Conservation (phyloP, 441 rosid species). For the Isatis lusitanica region DNA sequence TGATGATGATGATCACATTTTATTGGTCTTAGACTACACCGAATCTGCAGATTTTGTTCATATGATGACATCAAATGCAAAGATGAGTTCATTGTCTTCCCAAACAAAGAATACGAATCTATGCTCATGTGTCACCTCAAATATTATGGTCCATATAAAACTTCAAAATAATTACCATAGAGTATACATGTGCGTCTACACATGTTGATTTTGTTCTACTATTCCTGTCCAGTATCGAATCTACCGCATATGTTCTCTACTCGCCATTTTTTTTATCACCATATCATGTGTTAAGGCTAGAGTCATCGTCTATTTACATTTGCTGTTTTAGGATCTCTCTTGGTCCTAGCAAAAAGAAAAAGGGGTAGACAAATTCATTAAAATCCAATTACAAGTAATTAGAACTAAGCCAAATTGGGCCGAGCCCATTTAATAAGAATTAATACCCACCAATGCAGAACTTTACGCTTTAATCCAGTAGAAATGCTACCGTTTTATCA, state of each 20-base stretch:
- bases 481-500: background rate
- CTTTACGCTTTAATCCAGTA: background rate
- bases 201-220: background rate
- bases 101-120: constrained; percentile 32
- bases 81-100: constrained; percentile 40
- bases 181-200: background rate
- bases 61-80: constrained; percentile 39
- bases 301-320: constrained; percentile 30
- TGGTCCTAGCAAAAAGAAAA: background rate
- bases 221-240: constrained; percentile 12
- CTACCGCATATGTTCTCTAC: constrained; percentile 22
- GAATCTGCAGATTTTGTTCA: constrained; percentile 31
- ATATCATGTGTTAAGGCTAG: constrained; percentile 25
- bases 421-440: background rate
- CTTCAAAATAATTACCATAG: background rate
- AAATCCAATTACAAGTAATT: background rate
- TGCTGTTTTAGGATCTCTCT: constrained; percentile 4
- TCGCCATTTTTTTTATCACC: background rate
- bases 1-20: constrained; percentile 15
- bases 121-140: constrained; percentile 28
- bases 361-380: background rate
- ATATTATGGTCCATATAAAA: constrained; percentile 24
- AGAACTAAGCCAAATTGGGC: background rate
- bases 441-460: background rate
- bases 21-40: constrained; percentile 17